Evolutionary conservation across 2,329 filamentous ascomycete genomes (phyloP).

Genomic region (Raffaelea deltoideospora): DNA sequence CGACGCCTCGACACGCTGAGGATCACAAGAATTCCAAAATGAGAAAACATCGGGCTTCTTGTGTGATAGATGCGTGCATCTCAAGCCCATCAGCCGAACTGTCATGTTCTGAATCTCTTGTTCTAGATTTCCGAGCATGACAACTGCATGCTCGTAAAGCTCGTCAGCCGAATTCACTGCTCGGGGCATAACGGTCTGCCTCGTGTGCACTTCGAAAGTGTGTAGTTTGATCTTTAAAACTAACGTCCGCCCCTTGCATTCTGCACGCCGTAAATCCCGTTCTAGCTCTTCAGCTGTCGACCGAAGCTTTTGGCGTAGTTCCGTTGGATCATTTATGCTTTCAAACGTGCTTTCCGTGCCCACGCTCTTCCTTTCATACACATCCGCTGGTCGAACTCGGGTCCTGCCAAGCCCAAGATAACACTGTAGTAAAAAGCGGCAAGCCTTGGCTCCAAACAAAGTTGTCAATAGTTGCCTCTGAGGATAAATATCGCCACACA

Average conservation of each 20-base stretch:
- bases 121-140: constrained; percentile 71
- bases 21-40: no score
- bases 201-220: constrained; percentile 79
- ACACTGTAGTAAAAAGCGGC: constrained; percentile 69
- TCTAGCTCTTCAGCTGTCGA: constrained; percentile 74
- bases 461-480: constrained; percentile 58
- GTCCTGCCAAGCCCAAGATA: constrained; percentile 81
- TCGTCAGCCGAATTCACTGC: constrained; percentile 64
- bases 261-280: constrained; percentile 62
- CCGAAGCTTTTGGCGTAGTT: constrained; percentile 64
- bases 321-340: constrained; percentile 54
- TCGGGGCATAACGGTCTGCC: constrained; percentile 62
- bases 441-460: constrained; percentile 85
- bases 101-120: constrained; percentile 69
- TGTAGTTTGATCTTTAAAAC: constrained; percentile 88
- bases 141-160: constrained; percentile 64
- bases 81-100: constrained; percentile 71
- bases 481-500: constrained; percentile 72
- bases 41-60: constrained; percentile 68
- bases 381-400: constrained; percentile 69
- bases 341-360: constrained; percentile 87
- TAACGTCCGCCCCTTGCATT: constrained; percentile 80
- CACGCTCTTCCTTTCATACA: constrained; percentile 83
- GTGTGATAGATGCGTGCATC: constrained; percentile 80
- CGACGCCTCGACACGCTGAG: no score